Evolutionary conservation across 2,329 filamentous ascomycete genomes (phyloP).

Genomic region (Dactylellina cionopaga): DNA sequence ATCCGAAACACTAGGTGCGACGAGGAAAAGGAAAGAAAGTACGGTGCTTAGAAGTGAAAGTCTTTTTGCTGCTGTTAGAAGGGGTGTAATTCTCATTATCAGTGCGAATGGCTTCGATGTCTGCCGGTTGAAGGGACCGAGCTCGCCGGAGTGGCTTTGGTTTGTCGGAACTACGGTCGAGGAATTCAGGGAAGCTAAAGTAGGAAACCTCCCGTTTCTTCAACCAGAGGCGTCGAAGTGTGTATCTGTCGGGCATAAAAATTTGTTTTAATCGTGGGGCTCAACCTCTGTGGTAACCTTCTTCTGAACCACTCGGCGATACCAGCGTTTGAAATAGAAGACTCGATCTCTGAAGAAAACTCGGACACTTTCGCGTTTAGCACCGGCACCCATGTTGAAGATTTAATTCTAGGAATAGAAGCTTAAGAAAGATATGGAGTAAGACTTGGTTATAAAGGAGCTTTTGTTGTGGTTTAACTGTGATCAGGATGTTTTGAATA

Average conservation of each 20-base stretch:
- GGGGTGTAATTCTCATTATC: constrained; percentile 42
- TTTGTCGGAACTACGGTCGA: constrained; percentile 42
- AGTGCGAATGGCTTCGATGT: constrained; percentile 29
- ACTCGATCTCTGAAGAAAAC: constrained; percentile 46
- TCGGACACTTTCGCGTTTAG: constrained; percentile 23
- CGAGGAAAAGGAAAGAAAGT: constrained; percentile 38
- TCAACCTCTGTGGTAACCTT: constrained; percentile 47
- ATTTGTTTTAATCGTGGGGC: constrained; percentile 38
- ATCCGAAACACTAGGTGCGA: constrained; percentile 15
- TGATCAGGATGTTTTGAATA: constrained; percentile 1
- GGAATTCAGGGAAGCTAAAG: constrained; percentile 50
- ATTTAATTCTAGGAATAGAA: constrained; percentile 12
- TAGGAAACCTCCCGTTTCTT: constrained; percentile 52
- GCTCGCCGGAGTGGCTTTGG: constrained; percentile 43
- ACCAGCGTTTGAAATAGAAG: constrained; percentile 47
- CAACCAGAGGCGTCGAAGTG: constrained; percentile 52
- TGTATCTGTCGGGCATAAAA: constrained; percentile 51
- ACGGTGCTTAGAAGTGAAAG: constrained; percentile 48
- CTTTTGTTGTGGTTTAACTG: background rate
- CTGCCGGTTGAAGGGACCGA: constrained; percentile 42
- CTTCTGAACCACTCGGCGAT: constrained; percentile 36
- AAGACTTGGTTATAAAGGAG: constrained; percentile 23
- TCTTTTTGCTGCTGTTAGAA: constrained; percentile 22
- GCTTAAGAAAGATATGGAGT: background rate
- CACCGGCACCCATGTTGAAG: constrained; percentile 38